Conservation (phyloP, 2,329 filamentous ascomycete genomes). For the Chaetomium sp. region DNA sequence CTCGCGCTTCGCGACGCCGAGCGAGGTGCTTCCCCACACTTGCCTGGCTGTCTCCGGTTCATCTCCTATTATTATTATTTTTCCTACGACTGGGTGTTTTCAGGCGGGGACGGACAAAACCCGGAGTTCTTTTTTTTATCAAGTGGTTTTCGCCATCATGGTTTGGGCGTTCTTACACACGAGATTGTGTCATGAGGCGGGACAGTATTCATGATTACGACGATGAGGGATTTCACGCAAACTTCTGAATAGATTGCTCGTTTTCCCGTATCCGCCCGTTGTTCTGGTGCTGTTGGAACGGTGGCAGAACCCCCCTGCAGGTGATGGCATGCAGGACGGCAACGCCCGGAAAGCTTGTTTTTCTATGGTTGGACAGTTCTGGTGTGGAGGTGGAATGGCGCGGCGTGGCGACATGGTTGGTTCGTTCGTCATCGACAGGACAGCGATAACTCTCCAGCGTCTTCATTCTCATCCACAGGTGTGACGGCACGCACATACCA, state of each 20-base stretch:
- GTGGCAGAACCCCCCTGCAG: conserved; percentile 3
- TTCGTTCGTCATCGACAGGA: conserved; percentile 3
- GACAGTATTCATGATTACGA: background rate
- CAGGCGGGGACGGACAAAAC: conserved; percentile 2
- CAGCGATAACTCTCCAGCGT: background rate
- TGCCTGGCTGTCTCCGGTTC: background rate
- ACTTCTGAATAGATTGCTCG: background rate
- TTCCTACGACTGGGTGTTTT: conserved; percentile 2
- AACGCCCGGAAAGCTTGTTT: conserved; percentile 23
- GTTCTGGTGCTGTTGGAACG: background rate
- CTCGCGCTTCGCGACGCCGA: conserved; percentile 8
- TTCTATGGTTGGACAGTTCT: background rate
- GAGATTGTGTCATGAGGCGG: conserved; percentile 6
- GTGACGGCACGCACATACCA: background rate
- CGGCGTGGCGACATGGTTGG: conserved; percentile 2
- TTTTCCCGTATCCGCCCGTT: background rate
- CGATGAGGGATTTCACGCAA: conserved; percentile 6
- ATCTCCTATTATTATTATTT: background rate
- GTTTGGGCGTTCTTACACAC: background rate
- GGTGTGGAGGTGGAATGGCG: background rate
- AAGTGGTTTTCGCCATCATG: background rate
- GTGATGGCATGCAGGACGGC: conserved; percentile 11
- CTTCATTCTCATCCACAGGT: background rate
- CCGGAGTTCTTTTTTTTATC: background rate
- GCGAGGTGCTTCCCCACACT: background rate